Percentiles rank a stretch among this genome's conserved stretches.
Evolutionary conservation across 331 rosid genomes (phyloP).

Genomic region (Rhamnella rubrinervis): DNA sequence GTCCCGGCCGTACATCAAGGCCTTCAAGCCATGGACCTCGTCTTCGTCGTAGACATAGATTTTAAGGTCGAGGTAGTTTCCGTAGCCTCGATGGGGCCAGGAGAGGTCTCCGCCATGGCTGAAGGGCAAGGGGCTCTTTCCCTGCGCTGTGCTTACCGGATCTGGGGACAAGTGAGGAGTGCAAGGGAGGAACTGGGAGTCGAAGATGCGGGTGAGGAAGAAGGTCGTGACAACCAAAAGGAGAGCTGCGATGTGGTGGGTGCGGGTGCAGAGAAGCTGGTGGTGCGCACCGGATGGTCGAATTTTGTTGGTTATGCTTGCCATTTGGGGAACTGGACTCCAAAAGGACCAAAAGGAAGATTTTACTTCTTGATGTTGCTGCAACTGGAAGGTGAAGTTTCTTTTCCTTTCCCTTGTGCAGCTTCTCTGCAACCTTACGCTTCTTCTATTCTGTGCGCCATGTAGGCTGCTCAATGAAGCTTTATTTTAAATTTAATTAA

Average conservation of each 20-base stretch:
- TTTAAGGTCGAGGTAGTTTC: conserved; percentile 58
- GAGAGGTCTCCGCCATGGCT: conserved; percentile 33
- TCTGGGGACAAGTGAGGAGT: conserved; percentile 9
- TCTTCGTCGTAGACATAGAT: conserved; percentile 74
- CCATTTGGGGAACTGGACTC: conserved; percentile 18
- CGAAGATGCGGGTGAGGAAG: conserved; percentile 63
- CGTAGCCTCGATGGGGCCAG: conserved; percentile 73
- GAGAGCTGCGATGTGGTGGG: conserved; percentile 82
- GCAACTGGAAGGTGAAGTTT: no score
- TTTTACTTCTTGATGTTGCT: no score
- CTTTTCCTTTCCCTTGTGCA: no score
- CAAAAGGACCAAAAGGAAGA: no score
- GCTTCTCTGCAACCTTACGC: no score
- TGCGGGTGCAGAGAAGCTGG: conserved; percentile 62
- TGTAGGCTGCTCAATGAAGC: no score
- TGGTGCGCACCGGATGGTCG: conserved; percentile 41
- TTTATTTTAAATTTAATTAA: no score
- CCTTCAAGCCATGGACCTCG: conserved; percentile 72
- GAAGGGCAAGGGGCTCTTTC: conserved; percentile 1
- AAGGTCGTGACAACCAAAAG: conserved; percentile 57
- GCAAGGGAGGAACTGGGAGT: conserved; percentile 44
- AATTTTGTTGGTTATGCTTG: conserved; percentile 46
- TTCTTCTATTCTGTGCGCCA: no score
- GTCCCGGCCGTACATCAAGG: conserved; percentile 66
- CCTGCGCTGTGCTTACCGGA: conserved; percentile 28